A percentile compares a stretch with the other conserved stretches of the same genome.
Conservation (phyloP, 768 basidiomycete genomes). For the Suillus subaureus region DNA sequence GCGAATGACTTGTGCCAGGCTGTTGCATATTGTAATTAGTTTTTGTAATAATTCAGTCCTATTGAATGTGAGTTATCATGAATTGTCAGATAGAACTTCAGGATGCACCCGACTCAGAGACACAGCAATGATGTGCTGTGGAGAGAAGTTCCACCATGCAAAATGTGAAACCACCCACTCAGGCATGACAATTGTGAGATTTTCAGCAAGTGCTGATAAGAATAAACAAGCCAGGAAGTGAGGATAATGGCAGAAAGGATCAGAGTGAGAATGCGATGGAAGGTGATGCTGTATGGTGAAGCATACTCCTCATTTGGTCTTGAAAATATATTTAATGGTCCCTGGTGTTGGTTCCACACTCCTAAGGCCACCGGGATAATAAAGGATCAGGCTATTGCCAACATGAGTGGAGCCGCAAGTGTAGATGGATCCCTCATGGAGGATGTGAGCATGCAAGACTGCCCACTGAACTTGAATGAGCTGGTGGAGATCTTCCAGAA, state of each 20-base stretch:
- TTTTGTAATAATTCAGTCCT: no score
- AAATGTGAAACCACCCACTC: slow-evolving; percentile 14
- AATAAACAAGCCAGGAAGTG: not conserved
- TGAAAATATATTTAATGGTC: no score
- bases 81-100: no score
- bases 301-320: no score
- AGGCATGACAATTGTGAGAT: slow-evolving; percentile 1
- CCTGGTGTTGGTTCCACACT: no score
- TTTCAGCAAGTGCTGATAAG: not conserved
- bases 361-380: no score
- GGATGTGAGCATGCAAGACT: slow-evolving; percentile 6
- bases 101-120: not conserved
- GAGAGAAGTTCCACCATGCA: no score
- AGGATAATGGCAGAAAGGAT: slow-evolving; percentile 10
- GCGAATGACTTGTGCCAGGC: no score
- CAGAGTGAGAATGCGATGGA: not conserved
- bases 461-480: not conserved
- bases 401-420: not conserved
- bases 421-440: slow-evolving; percentile 8
- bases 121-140: not conserved
- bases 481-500: not conserved
- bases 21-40: no score
- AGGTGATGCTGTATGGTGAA: no score
- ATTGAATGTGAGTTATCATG: no score
- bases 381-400: no score